These are phyloP conservation scores for Monoraphidium neglectum DNA, from an alignment of 139 green algal species.

Conservation along the genomic window DNA sequence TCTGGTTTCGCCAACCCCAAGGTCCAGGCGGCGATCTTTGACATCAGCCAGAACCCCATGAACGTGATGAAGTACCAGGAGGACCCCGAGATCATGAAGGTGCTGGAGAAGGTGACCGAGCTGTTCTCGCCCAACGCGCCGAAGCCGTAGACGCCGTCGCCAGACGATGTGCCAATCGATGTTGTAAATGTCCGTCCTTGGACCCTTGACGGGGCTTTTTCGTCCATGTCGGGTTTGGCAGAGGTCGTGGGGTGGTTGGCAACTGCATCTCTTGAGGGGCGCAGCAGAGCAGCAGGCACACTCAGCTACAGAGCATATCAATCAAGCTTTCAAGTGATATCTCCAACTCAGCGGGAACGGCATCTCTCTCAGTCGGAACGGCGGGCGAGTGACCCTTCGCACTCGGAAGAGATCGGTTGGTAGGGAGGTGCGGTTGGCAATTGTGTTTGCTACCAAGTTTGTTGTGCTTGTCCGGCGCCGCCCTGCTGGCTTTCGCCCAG, in stretches of 20 bases:
- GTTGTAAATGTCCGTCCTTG: neutral
- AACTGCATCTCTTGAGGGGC: neutral
- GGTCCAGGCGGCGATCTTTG: slow-evolving; percentile 83
- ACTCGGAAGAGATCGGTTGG: no score
- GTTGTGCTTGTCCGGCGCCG: no score
- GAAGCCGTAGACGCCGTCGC: neutral
- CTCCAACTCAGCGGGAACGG: no score
- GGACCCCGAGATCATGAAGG: slow-evolving; percentile 81
- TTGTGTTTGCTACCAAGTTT: no score
- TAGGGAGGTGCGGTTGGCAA: no score
- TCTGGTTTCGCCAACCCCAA: slow-evolving; percentile 79
- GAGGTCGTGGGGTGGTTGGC: neutral
- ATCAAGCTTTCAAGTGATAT: no score
- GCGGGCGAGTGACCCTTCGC: no score
- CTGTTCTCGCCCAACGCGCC: slow-evolving; percentile 48
- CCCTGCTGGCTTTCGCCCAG: no score
- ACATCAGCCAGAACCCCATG: slow-evolving; percentile 81
- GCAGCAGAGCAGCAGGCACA: neutral
- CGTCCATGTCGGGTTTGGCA: neutral
- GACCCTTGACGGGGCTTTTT: neutral
- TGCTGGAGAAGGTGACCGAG: slow-evolving; percentile 59
- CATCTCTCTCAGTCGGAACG: no score
- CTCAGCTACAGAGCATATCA: neutral
- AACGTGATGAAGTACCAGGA: slow-evolving; percentile 85
- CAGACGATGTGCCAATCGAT: neutral